Percentiles rank a stretch among this genome's conserved stretches.
Conservation (phyloP, 1,284 basidiomycete species). For the Moniliophthora roreri region DNA sequence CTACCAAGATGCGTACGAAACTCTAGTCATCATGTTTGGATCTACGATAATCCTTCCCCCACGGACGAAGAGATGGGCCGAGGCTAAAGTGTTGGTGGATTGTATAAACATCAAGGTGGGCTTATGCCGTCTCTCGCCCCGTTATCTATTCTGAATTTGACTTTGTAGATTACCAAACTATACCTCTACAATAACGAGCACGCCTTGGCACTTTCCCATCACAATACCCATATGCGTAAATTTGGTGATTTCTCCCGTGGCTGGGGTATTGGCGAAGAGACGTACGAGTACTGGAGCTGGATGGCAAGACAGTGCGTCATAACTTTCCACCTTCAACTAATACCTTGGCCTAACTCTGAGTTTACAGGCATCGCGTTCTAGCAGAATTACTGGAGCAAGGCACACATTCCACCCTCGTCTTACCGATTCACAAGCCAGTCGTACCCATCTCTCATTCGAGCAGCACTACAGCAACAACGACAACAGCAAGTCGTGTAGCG, state of each 20-base stretch:
- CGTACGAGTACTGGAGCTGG: slow-evolving; percentile 98
- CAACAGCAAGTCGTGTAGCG: slow-evolving; percentile 25
- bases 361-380: slow-evolving; percentile 74
- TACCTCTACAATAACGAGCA: slow-evolving; percentile 89
- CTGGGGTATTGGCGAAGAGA: slow-evolving; percentile 97
- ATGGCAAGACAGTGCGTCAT: slow-evolving; percentile 80
- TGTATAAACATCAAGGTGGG: slow-evolving; percentile 84
- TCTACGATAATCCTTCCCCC: slow-evolving; percentile 85
- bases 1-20: slow-evolving; percentile 88
- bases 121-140: slow-evolving; percentile 1
- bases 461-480: slow-evolving; percentile 18
- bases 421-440: slow-evolving; percentile 57
- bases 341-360: neutral
- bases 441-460: slow-evolving; percentile 24
- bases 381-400: slow-evolving; percentile 88
- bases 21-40: slow-evolving; percentile 82
- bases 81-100: slow-evolving; percentile 95
- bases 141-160: slow-evolving; percentile 3
- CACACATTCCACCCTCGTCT: slow-evolving; percentile 61
- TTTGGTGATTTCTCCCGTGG: slow-evolving; percentile 88
- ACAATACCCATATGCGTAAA: slow-evolving; percentile 80
- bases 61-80: slow-evolving; percentile 96
- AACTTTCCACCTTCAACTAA: slow-evolving; percentile 1
- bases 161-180: slow-evolving; percentile 75
- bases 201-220: slow-evolving; percentile 74